Evolutionary conservation across 352 stramenopile genomes (phyloP).

Genomic region (Blastocystis sp.): DNA sequence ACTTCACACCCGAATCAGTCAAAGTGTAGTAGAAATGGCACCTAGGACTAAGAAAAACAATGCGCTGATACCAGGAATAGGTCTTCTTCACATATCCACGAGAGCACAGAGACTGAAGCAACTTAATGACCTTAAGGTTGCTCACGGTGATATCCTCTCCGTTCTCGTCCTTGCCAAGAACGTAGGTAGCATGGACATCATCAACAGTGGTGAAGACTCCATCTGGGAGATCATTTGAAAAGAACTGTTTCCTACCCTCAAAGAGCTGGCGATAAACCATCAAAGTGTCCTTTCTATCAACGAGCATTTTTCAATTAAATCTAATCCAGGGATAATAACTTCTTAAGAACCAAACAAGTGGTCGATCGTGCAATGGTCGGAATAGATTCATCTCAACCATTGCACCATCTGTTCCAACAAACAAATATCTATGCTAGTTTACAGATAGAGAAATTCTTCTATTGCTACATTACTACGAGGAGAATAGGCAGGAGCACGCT

Average conservation of each 20-base stretch:
- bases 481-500: slow-evolving; percentile 78
- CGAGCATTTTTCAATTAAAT: slow-evolving; percentile 35
- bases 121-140: slow-evolving; percentile 95
- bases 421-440: background rate
- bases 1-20: slow-evolving; percentile 96
- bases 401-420: background rate
- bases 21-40: slow-evolving; percentile 96
- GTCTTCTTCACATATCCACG: slow-evolving; percentile 93
- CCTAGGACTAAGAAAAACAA: background rate
- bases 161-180: slow-evolving; percentile 72
- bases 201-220: slow-evolving; percentile 13
- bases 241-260: slow-evolving; percentile 1
- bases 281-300: slow-evolving; percentile 57
- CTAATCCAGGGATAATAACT: slow-evolving; percentile 21
- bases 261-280: slow-evolving; percentile 57
- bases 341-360: slow-evolving; percentile 61
- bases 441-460: background rate
- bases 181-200: slow-evolving; percentile 22
- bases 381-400: background rate
- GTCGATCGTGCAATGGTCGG: background rate
- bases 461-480: slow-evolving; percentile 66
- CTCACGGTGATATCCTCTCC: slow-evolving; percentile 88
- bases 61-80: slow-evolving; percentile 91
- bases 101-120: slow-evolving; percentile 95
- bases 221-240: background rate